Conservation (phyloP, 2,329 filamentous ascomycete species). For the Myriosclerotinia curreyana region DNA sequence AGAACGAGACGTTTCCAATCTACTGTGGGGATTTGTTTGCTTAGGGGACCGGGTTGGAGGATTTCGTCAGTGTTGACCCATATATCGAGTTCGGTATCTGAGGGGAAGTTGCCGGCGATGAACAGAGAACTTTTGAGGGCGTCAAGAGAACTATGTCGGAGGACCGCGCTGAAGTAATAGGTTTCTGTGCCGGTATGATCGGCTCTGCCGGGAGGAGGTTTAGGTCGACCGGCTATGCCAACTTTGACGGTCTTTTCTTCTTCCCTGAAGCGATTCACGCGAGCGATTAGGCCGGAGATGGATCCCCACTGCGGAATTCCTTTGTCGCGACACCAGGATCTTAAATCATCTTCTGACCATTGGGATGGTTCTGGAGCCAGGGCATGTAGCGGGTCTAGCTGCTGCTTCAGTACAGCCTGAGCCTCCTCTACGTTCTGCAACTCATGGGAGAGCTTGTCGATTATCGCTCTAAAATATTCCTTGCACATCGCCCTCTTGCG, state of each 20-base stretch:
- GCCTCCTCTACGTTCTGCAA: not conserved
- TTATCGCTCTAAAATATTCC: not conserved
- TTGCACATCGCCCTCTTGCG: not conserved
- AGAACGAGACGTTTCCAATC: conserved; percentile 19
- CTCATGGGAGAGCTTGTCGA: not conserved
- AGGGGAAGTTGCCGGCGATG: conserved; percentile 22
- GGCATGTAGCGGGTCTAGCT: not conserved
- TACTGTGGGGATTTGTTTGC: not conserved
- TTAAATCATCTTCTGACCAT: conserved; percentile 16
- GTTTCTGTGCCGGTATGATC: conserved; percentile 19
- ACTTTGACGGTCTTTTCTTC: conserved; percentile 9
- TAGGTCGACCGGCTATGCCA: conserved; percentile 2
- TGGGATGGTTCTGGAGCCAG: conserved; percentile 15
- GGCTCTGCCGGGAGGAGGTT: conserved; percentile 3
- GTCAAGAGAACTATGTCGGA: conserved; percentile 17
- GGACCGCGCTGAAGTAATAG: conserved; percentile 23
- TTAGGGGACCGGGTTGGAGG: not conserved
- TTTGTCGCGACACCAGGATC: conserved; percentile 18
- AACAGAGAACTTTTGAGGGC: conserved; percentile 25
- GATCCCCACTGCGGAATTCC: conserved; percentile 18
- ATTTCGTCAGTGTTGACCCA: conserved; percentile 20
- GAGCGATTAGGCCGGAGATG: not conserved
- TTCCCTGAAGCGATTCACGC: conserved; percentile 15
- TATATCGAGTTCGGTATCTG: conserved; percentile 22
- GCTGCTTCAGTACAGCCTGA: not conserved